Conservation (phyloP, 306 rosid genomes). For the Begonia peltatifolia region DNA sequence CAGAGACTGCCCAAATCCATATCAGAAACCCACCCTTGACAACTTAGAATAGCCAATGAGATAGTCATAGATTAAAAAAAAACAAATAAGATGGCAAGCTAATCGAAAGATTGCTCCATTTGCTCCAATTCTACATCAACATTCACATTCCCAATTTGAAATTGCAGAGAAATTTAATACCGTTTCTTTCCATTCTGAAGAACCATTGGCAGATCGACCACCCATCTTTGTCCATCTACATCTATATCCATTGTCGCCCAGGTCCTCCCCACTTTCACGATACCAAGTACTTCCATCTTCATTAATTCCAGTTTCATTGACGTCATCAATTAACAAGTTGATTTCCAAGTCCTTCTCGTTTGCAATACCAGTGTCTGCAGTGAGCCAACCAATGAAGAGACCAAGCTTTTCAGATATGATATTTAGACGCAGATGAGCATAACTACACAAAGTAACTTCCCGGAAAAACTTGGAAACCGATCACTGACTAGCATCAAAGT, state of each 20-base stretch:
- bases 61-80: slow-evolving; percentile 2
- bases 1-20: too few species aligned
- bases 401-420: slow-evolving; percentile 1
- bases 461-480: slow-evolving; percentile 3
- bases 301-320: slow-evolving; percentile 74
- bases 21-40: too few species aligned
- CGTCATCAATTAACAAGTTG: slow-evolving; percentile 56
- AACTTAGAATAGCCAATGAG: slow-evolving; percentile 1
- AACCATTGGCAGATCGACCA: slow-evolving; percentile 57
- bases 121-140: slow-evolving; percentile 8
- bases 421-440: not conserved
- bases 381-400: slow-evolving; percentile 12
- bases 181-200: slow-evolving; percentile 95
- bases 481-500: not conserved
- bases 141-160: slow-evolving; percentile 5
- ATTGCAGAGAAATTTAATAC: slow-evolving; percentile 22
- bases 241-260: slow-evolving; percentile 83
- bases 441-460: not conserved
- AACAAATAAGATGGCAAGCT: not conserved
- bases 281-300: slow-evolving; percentile 97
- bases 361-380: slow-evolving; percentile 88
- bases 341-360: slow-evolving; percentile 98
- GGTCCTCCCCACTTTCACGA: slow-evolving; percentile 74
- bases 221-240: slow-evolving; percentile 99
- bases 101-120: slow-evolving; percentile 8